phyloP scores from a whole-genome alignment of 768 basidiomycete genomes.

The Gloeopeniophorella convolvens region DNA sequence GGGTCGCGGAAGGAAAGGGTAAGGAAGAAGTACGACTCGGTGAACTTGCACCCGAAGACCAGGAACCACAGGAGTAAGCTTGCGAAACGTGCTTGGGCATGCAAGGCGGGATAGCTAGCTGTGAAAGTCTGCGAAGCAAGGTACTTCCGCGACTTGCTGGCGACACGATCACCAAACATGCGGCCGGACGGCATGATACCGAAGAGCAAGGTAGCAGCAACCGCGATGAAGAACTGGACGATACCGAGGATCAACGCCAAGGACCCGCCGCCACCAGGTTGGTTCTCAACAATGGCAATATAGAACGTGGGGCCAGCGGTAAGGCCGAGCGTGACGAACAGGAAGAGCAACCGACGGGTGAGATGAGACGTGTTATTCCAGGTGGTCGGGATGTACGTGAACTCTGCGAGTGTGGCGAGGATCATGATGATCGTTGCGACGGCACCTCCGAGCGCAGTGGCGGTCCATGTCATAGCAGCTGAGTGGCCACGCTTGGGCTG shows the following conservation, averaged over 20 bases:
- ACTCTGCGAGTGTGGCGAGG: conserved; percentile 87
- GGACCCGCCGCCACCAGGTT: conserved; percentile 47
- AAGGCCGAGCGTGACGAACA: conserved; percentile 82
- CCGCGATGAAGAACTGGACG: conserved; percentile 93
- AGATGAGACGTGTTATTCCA: conserved; percentile 99
- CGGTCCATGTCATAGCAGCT: conserved; percentile 86
- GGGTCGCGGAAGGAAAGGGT: conserved; percentile 92
- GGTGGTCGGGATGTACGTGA: conserved; percentile 95
- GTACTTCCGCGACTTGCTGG: conserved; percentile 92
- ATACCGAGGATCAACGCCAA: conserved; percentile 90
- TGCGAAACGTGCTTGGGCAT: conserved; percentile 58
- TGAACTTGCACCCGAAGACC: conserved; percentile 94
- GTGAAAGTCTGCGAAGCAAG: conserved; percentile 98
- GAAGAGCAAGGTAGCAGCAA: conserved; percentile 80
- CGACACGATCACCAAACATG: conserved; percentile 98
- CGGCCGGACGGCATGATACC: conserved; percentile 91
- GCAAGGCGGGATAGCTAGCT: conserved; percentile 80
- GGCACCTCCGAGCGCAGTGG: conserved; percentile 89
- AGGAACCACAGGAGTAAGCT: conserved; percentile 83
- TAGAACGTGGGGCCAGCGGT: conserved; percentile 95
- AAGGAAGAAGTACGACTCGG: conserved; percentile 97
- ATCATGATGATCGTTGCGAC: conserved; percentile 98
- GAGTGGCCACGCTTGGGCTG: conserved; percentile 42
- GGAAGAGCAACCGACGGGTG: conserved; percentile 83
- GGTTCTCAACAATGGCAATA: conserved; percentile 74